These are phyloP conservation scores for Amphirosellinia nigrospora DNA, from an alignment of 495 filamentous ascomycete species.

Conservation along the genomic window DNA sequence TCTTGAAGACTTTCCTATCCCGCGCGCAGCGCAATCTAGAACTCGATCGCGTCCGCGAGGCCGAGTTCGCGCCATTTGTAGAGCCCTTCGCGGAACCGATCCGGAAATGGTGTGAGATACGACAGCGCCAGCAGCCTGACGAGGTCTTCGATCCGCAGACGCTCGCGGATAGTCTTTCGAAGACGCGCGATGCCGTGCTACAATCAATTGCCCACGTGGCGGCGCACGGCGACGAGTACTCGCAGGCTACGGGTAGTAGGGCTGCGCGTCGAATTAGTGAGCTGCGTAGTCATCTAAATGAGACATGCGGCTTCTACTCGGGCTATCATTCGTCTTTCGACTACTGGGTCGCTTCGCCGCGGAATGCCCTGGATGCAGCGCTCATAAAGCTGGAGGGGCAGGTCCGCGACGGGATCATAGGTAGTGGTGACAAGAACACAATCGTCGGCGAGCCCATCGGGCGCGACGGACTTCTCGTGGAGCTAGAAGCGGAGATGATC, in stretches of 20 bases:
- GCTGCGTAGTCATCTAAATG: constrained; percentile 44
- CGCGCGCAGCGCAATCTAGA: constrained; percentile 43
- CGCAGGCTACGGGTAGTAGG: constrained; percentile 50
- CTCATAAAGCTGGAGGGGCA: constrained; percentile 35
- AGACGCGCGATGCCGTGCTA: constrained; percentile 32
- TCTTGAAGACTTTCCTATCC: constrained; percentile 49
- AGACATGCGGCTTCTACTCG: constrained; percentile 52
- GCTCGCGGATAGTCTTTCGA: constrained; percentile 43
- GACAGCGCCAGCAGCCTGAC: constrained; percentile 38
- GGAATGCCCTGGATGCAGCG: constrained; percentile 38
- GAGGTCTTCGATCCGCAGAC: constrained; percentile 42
- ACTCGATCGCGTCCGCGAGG: constrained; percentile 43
- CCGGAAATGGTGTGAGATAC: constrained; percentile 48
- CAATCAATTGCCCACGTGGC: constrained; percentile 33
- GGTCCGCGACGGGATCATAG: constrained; percentile 49
- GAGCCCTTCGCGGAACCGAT: constrained; percentile 45
- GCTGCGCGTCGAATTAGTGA: constrained; percentile 44
- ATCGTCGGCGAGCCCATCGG: constrained; percentile 61
- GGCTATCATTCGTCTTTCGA: constrained; percentile 56
- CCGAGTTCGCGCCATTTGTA: constrained; percentile 41
- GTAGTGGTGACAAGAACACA: constrained; percentile 45
- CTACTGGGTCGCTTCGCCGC: constrained; percentile 56
- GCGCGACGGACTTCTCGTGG: constrained; percentile 46
- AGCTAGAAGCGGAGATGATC: constrained; percentile 53
- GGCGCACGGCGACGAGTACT: constrained; percentile 35